Conservation (phyloP, 2,329 filamentous ascomycete genomes). For the Colletotrichum lentis region DNA sequence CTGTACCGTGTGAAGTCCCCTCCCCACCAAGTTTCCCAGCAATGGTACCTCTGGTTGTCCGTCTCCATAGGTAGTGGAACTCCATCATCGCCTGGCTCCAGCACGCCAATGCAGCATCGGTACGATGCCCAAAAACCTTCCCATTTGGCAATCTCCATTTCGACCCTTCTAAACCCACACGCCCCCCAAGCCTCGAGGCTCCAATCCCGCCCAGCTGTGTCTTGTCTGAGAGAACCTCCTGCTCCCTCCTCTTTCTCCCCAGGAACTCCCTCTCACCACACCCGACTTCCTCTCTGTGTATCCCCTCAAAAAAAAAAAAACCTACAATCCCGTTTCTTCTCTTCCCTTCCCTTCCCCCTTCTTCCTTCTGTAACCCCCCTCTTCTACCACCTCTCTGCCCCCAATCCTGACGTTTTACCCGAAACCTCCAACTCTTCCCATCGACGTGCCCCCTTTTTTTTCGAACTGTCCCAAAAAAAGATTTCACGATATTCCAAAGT, state of each 20-base stretch:
- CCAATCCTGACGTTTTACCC: background rate
- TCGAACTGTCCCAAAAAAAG: slow-evolving; percentile 4
- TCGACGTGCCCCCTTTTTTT: slow-evolving; percentile 22
- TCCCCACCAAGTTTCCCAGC: background rate
- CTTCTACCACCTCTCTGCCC: slow-evolving; percentile 15
- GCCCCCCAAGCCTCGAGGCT: background rate
- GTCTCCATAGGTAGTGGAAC: slow-evolving; percentile 32
- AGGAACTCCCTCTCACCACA: slow-evolving; percentile 28
- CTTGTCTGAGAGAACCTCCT: slow-evolving; percentile 3
- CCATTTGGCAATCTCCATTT: slow-evolving; percentile 38
- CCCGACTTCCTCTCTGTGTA: slow-evolving; percentile 32
- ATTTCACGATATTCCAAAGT: slow-evolving; percentile 14
- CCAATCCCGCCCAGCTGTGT: background rate
- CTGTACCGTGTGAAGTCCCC: background rate
- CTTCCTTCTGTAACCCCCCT: slow-evolving; percentile 35
- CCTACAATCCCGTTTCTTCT: slow-evolving; percentile 26
- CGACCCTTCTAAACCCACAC: slow-evolving; percentile 27
- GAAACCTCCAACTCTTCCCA: slow-evolving; percentile 12
- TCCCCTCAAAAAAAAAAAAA: slow-evolving; percentile 37
- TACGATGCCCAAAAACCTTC: slow-evolving; percentile 37
- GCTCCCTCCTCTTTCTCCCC: slow-evolving; percentile 16
- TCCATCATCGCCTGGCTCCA: slow-evolving; percentile 35
- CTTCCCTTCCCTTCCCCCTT: slow-evolving; percentile 27
- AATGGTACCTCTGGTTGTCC: slow-evolving; percentile 3
- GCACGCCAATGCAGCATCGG: slow-evolving; percentile 37